Evolutionary conservation across 164 flowering plant species (phyloP).

Genomic region (Kingdonia uniflora): DNA sequence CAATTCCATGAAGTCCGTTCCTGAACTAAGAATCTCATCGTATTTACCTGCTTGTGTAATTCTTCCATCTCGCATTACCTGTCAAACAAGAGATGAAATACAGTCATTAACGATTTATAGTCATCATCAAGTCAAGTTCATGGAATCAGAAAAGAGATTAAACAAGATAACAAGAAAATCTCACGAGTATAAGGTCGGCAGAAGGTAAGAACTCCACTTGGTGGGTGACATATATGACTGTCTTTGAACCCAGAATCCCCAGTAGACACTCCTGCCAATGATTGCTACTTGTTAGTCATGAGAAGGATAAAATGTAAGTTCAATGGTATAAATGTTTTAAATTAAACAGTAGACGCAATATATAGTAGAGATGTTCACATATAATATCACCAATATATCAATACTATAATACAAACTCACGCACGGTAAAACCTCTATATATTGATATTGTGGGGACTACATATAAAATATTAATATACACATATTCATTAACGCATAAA

Average conservation of each 20-base stretch:
- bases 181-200: conserved; percentile 60
- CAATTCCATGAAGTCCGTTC: conserved; percentile 78
- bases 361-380: too few species aligned
- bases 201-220: conserved; percentile 70
- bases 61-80: conserved; percentile 79
- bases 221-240: conserved; percentile 64
- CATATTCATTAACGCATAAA: too few species aligned
- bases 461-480: too few species aligned
- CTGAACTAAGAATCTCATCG: conserved; percentile 53
- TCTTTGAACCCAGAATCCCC: conserved; percentile 45
- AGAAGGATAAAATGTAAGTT: too few species aligned
- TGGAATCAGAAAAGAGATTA: background rate
- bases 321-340: too few species aligned
- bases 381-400: too few species aligned
- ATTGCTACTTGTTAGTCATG: too few species aligned
- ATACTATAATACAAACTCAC: too few species aligned
- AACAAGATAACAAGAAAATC: conserved; percentile 6
- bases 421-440: too few species aligned
- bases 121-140: background rate
- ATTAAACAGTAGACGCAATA: background rate
- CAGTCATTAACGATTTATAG: too few species aligned
- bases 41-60: conserved; percentile 85
- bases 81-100: too few species aligned
- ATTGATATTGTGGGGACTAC: too few species aligned
- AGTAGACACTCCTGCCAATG: conserved; percentile 47